Evolutionary conservation across 2,329 filamentous ascomycete genomes (phyloP).

Genomic region (Cercospora beticola): DNA sequence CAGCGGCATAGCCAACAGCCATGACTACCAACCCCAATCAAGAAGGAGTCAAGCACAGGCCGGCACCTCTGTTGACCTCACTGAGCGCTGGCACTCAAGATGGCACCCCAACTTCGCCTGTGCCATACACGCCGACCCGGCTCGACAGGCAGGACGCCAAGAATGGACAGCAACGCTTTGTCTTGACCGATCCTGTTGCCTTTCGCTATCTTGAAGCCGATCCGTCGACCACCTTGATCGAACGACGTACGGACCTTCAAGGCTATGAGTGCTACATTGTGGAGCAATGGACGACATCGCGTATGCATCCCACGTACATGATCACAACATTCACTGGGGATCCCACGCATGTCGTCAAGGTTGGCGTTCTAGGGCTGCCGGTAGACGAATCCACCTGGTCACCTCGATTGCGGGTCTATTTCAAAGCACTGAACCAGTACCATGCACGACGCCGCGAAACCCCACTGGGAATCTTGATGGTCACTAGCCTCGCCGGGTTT

Average conservation of each 20-base stretch:
- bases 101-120: constrained; percentile 15
- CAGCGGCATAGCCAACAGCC: background rate
- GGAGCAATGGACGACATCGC: constrained; percentile 96
- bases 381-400: constrained; percentile 80
- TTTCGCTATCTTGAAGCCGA: constrained; percentile 84
- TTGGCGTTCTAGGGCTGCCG: constrained; percentile 78
- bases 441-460: constrained; percentile 84
- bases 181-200: constrained; percentile 65
- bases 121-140: constrained; percentile 16
- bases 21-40: constrained; percentile 17
- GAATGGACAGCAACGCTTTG: constrained; percentile 56
- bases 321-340: constrained; percentile 94
- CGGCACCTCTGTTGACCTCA: constrained; percentile 18
- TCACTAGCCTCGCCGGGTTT: constrained; percentile 90
- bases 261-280: constrained; percentile 94
- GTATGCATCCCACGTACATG: constrained; percentile 83
- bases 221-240: constrained; percentile 68
- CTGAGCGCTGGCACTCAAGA: constrained; percentile 6
- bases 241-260: constrained; percentile 66
- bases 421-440: constrained; percentile 79
- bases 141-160: constrained; percentile 14
- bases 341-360: constrained; percentile 71
- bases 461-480: constrained; percentile 79
- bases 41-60: constrained; percentile 13
- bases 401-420: constrained; percentile 73